phyloP scores from a whole-genome alignment of 2,329 filamentous ascomycete species.

The Claviceps africana region DNA sequence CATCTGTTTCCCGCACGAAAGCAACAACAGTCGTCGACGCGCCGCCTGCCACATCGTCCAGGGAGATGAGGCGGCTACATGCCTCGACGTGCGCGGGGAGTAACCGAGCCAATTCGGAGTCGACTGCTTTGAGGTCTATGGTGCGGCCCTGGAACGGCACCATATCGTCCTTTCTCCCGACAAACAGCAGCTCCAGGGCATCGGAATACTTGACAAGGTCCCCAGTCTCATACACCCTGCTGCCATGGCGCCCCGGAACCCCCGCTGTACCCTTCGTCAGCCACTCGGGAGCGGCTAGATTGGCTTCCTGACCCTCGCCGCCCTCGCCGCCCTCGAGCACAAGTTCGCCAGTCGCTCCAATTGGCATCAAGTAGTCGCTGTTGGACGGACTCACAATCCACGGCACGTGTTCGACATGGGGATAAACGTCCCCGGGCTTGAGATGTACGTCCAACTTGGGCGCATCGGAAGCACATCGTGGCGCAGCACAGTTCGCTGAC shows the following conservation, averaged over 20 bases:
- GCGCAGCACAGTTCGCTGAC: constrained; percentile 14
- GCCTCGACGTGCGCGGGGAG: constrained; percentile 8
- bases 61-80: constrained; percentile 10
- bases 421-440: constrained; percentile 11
- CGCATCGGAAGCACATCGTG: constrained; percentile 6
- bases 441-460: constrained; percentile 9
- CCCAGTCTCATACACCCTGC: constrained; percentile 13
- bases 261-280: constrained; percentile 8
- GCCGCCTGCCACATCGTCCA: constrained; percentile 4
- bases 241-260: constrained; percentile 9
- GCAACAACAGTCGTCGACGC: background rate
- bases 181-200: constrained; percentile 11
- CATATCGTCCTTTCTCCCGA: constrained; percentile 12
- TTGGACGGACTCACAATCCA: constrained; percentile 17
- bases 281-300: constrained; percentile 12
- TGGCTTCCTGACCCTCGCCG: constrained; percentile 8
- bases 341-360: constrained; percentile 22
- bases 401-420: constrained; percentile 9
- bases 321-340: constrained; percentile 22
- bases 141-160: constrained; percentile 12
- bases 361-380: constrained; percentile 13
- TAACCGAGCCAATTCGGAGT: constrained; percentile 11
- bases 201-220: constrained; percentile 14
- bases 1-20: background rate
- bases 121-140: constrained; percentile 12